Conservation (phyloP, 75 land plant genomes). For the Sequoiadendron giganteum region DNA sequence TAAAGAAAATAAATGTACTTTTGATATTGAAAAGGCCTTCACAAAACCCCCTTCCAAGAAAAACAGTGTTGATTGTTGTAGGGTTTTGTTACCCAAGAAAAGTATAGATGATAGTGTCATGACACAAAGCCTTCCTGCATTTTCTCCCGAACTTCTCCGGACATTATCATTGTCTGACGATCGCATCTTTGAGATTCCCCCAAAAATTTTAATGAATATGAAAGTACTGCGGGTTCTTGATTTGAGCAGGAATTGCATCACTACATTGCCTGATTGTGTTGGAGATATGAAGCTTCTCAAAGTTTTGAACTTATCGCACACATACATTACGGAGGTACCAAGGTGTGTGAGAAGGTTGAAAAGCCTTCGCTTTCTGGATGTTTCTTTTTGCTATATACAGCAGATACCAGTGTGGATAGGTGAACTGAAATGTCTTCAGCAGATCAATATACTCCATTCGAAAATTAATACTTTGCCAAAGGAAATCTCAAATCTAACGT, state of each 20-base stretch:
- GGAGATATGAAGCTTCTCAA: background rate
- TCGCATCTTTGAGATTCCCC: background rate
- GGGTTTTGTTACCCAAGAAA: background rate
- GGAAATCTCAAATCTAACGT: too few species aligned
- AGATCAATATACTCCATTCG: too few species aligned
- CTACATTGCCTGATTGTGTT: background rate
- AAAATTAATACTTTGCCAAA: too few species aligned
- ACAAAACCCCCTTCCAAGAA: background rate
- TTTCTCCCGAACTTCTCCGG: background rate
- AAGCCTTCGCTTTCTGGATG: too few species aligned
- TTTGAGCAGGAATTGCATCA: background rate
- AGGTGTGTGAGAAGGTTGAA: too few species aligned
- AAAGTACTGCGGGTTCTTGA: background rate
- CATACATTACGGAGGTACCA: too few species aligned
- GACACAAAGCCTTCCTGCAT: background rate
- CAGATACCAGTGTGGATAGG: too few species aligned
- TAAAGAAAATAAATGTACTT: background rate
- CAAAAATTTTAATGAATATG: background rate
- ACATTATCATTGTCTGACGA: background rate
- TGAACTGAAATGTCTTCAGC: too few species aligned
- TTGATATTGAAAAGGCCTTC: background rate
- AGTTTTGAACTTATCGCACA: background rate
- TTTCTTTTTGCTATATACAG: too few species aligned
- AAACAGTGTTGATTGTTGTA: background rate
- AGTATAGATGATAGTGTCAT: too few species aligned